Evolutionary conservation across 176 grass and related monocot species (phyloP), one percentile per base, ranked within the genome.

Genomic region (Dactylis glomerata): DNA sequence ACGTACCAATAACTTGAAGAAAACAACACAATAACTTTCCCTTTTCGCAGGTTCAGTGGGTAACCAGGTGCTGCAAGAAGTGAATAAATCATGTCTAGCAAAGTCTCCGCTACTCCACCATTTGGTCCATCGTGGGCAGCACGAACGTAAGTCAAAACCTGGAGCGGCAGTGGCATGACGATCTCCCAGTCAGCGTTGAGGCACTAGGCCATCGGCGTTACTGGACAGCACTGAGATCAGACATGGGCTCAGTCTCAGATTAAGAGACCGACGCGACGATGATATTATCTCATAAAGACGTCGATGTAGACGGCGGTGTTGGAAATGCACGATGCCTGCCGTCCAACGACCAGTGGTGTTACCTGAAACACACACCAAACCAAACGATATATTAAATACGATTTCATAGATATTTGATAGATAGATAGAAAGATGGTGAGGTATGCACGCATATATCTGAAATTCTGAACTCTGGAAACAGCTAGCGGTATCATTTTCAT

Each of bases 311-410:
- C 68, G 68, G 12, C 68, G 1, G 37, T 69, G 66, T 12, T 40
- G 66, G 66, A 23, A 44, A 27, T 44, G 68, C 68, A 72, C 68
- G 68, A 46, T 72, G 68, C 42, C 40, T 46, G 68, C 68, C 68
- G 42, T 72, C 68, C 68, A 72, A 72, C 11, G 5, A 72, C 68
- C 10, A 11, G 41, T 24, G 23, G 68, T 71, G 68, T 45, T 13
- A 72, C 40, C 40, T 12, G 41, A 26, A 72, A 72, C n/a, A 45
- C 23, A 45, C 7, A 72, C 68, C 68, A 72, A 72, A 16, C 40
- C 23, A 17, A 16, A 41, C 9, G 2, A 26, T 40, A 1, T 68
- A 37, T 7, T 19, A 40, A 41, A 70, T 45, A 17, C 1, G 17
- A 27, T 69, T 13, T 7, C 13, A 30, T 6, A 20, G 19, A 49